Conservation (phyloP, 192 early-diverging fungal species). For the Coemansia sp. region DNA sequence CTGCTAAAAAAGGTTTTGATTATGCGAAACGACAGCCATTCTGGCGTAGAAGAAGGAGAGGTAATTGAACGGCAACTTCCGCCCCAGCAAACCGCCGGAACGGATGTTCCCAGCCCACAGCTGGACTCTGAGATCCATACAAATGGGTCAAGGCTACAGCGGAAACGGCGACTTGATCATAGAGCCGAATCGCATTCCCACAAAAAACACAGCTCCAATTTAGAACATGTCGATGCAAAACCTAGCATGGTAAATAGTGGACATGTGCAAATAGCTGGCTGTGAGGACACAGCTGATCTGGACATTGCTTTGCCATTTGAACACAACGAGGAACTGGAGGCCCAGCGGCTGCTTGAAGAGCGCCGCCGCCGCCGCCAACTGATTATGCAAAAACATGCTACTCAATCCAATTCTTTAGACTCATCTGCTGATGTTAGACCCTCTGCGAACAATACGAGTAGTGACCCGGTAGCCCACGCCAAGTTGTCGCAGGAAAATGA, state of each 20-base stretch:
- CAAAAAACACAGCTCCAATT: no score
- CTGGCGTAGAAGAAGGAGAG: no score
- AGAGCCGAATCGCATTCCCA: no score
- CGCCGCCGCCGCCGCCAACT: constrained; percentile 71
- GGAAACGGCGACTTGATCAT: no score
- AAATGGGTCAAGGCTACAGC: no score
- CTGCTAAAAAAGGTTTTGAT: no score
- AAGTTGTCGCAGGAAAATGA: background rate
- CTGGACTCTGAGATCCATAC: no score
- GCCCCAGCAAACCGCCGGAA: no score
- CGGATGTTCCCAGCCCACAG: no score
- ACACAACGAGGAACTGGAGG: constrained; percentile 65
- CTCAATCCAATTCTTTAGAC: constrained; percentile 37
- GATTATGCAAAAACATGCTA: constrained; percentile 71
- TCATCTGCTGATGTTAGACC: constrained; percentile 27
- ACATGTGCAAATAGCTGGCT: background rate
- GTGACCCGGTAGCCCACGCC: background rate
- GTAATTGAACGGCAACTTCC: no score
- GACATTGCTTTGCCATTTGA: constrained; percentile 28
- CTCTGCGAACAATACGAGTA: constrained; percentile 1
- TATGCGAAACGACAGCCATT: no score
- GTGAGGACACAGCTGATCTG: background rate
- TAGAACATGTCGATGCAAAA: no score
- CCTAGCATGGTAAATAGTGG: constrained; percentile 26
- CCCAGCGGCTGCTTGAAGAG: constrained; percentile 81